These are phyloP conservation scores for Asterophora parasitica DNA, from an alignment of 768 basidiomycete species.

Conservation along the genomic window DNA sequence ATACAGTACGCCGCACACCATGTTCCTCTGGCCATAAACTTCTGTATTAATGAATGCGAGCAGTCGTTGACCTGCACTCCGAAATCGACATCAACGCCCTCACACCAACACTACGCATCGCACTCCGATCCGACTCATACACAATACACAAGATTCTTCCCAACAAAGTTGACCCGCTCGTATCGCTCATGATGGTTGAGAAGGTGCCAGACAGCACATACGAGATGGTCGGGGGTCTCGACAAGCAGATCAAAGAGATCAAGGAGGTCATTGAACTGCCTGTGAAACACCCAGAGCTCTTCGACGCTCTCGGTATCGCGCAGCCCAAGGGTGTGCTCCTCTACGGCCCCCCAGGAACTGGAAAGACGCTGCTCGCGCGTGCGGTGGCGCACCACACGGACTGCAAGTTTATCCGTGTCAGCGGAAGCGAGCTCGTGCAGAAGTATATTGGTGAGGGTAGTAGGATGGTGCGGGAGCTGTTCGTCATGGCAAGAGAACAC, in stretches of 20 bases:
- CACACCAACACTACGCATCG: constrained; percentile 85
- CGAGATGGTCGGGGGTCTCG: constrained; percentile 98
- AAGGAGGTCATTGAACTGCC: constrained; percentile 95
- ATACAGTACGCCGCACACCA: constrained; percentile 70
- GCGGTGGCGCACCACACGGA: constrained; percentile 98
- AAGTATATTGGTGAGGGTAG: constrained; percentile 98
- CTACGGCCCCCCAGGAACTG: constrained; percentile 95
- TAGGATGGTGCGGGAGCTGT: constrained; percentile 94
- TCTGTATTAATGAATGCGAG: not conserved
- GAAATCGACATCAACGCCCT: constrained; percentile 79
- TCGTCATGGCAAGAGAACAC: constrained; percentile 97
- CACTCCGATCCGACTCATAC: constrained; percentile 94
- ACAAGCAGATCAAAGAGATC: constrained; percentile 95
- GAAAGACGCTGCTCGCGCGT: constrained; percentile 91
- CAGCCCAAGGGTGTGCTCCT: constrained; percentile 95
- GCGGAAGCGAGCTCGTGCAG: constrained; percentile 91
- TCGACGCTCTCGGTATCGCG: constrained; percentile 93
- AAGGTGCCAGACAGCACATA: constrained; percentile 99
- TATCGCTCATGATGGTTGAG: constrained; percentile 99
- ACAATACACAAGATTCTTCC: constrained; percentile 95
- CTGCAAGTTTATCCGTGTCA: constrained; percentile 95
- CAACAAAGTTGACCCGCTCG: constrained; percentile 97
- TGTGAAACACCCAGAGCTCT: constrained; percentile 95
- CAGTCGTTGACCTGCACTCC: constrained; percentile 90
- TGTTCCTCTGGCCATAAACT: no score